Conservation (phyloP, 176 grass and related monocot genomes). For the Musa beccarii region DNA sequence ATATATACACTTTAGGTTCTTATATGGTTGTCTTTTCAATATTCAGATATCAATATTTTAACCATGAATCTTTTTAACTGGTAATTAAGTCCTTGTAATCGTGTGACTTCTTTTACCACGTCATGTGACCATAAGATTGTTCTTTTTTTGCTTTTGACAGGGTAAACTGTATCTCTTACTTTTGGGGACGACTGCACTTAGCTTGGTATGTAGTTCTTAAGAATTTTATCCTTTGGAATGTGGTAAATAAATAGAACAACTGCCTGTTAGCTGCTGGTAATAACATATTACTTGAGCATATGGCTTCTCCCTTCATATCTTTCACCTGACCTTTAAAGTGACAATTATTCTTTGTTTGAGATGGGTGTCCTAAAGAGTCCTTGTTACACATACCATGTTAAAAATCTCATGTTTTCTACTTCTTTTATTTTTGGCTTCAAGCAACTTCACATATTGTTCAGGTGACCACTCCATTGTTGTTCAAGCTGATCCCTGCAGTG, state of each 20-base stretch:
- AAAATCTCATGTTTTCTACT: too few relatives aligned
- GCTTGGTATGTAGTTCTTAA: constrained; percentile 54
- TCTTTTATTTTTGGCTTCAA: too few relatives aligned
- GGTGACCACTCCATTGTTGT: constrained; percentile 94
- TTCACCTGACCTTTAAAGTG: background rate
- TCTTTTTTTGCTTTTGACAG: constrained; percentile 44
- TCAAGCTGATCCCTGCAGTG: constrained; percentile 97
- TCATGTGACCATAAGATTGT: constrained; percentile 9
- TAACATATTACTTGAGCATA: background rate
- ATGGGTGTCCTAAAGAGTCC: too few relatives aligned
- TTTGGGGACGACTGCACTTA: constrained; percentile 94
- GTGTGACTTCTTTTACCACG: too few relatives aligned
- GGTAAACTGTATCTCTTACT: constrained; percentile 93
- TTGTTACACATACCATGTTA: too few relatives aligned
- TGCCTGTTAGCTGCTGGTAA: background rate
- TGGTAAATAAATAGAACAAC: background rate
- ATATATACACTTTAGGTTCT: too few relatives aligned
- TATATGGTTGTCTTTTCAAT: too few relatives aligned
- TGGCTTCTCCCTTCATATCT: background rate
- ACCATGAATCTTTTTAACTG: too few relatives aligned
- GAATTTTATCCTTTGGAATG: background rate
- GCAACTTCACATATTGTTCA: constrained; percentile 13
- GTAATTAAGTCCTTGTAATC: too few relatives aligned
- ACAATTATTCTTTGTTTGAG: background rate
- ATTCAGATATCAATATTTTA: too few relatives aligned